Evolutionary conservation across 1,284 basidiomycete species (phyloP), one percentile per base, ranked within the genome.

Genomic region (Pascua sp.): DNA sequence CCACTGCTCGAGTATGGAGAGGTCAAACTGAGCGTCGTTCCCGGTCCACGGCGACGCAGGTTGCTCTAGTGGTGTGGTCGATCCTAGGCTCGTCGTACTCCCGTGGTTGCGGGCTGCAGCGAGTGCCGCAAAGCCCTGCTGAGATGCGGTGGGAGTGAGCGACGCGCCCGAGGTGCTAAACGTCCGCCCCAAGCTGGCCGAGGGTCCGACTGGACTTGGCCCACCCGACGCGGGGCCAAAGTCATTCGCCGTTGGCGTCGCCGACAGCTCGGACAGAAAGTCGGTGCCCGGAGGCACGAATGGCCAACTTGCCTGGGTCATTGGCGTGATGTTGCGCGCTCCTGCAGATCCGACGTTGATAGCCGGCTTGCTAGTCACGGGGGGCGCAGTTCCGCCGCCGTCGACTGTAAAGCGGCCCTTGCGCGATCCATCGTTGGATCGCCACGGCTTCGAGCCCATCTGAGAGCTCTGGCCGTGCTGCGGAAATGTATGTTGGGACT

Each of bases 381-480:
- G 24, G 24, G 24, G 24, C 24, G 24, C 24, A 32, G 24, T 32
- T 7, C 69, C 71, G 17, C 73, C 75, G 32, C 65, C 63, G 59
- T 77, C 75, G 43, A 75, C 72, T 8, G 75, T 75, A 60, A 76
- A 76, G 11, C 72, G 68, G 3, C 73, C 75, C 62, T 75, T 75
- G 60, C 72, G 72, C 38, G 64, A 61, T 8, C 72, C 66, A 15
- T 62, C 54, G 3, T 62, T 51, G 3, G 68, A 65, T 36, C 71
- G 59, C 69, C 67, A 70, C n/a, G 63, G 63, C 42, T 68, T 64
- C 51, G 66, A 67, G 12, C 71, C 68, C 73, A 77, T 75, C 53
- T 64, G 24, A 32, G 24, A 32, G 24, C 24, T 32, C 24, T 72
- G 49, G 39, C 44, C 37, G 40, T 17, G 4, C 24, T 32, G 24